Percentiles rank a stretch among this genome's conserved stretches.
Evolutionary conservation across 495 filamentous ascomycete species (phyloP).

Genomic region (Talaromyces stipitatus): DNA sequence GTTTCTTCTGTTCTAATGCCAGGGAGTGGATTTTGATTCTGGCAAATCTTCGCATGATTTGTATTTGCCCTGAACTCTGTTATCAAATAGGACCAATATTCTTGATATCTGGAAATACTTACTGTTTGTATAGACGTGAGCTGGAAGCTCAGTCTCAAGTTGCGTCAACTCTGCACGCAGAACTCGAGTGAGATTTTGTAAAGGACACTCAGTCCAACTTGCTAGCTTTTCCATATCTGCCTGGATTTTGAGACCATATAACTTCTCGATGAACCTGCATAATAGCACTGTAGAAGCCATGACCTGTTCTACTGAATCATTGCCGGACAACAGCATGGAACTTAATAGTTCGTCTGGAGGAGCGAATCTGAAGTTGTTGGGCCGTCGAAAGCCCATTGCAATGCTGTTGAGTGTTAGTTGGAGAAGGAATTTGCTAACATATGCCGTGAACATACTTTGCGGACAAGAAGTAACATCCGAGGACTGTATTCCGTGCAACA

Average conservation of each 20-base stretch:
- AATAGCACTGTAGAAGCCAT: not conserved
- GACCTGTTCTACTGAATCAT: not conserved
- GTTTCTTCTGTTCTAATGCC: not conserved
- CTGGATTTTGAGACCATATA: not conserved
- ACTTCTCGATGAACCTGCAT: not conserved
- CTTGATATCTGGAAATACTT: not conserved
- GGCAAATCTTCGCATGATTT: not conserved
- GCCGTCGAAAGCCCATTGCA: not conserved
- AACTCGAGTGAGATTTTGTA: not conserved
- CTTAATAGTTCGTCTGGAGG: not conserved
- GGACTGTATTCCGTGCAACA: not conserved
- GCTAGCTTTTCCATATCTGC: not conserved
- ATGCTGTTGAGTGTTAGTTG: not conserved
- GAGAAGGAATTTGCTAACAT: not conserved
- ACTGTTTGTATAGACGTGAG: not conserved
- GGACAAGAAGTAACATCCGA: not conserved
- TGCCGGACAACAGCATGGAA: not conserved
- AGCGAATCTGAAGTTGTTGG: conserved; percentile 2
- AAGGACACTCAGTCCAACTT: not conserved
- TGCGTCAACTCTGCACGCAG: not conserved
- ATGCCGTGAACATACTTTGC: not conserved
- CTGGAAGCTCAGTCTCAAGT: not conserved
- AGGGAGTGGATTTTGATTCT: not conserved
- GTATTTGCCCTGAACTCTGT: not conserved
- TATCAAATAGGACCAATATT: not conserved